A percentile compares a stretch with the other conserved stretches of the same genome.
Conservation (phyloP, 2,329 filamentous ascomycete species). For the Diaporthe eres region DNA sequence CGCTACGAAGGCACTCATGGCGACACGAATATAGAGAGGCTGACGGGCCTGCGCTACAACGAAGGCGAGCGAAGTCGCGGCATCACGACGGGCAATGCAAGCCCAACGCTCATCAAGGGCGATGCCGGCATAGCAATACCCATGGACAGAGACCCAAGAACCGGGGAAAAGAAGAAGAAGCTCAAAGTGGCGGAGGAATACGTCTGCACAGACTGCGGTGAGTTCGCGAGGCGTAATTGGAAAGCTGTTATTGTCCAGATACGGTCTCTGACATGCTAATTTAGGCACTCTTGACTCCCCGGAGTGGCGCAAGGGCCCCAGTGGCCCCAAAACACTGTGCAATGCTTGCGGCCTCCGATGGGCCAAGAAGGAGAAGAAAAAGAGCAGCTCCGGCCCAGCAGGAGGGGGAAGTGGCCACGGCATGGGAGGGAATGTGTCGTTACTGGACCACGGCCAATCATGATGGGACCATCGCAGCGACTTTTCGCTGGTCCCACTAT, state of each 20-base stretch:
- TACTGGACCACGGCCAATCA: constrained; percentile 36
- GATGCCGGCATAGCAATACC: constrained; percentile 90
- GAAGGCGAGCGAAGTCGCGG: constrained; percentile 91
- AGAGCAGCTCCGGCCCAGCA: constrained; percentile 41
- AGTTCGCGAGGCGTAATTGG: constrained; percentile 47
- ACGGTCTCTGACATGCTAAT: constrained; percentile 34
- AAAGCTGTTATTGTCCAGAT: not conserved
- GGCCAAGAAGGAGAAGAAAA: constrained; percentile 88
- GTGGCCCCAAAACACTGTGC: constrained; percentile 92
- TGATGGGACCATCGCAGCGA: constrained; percentile 14
- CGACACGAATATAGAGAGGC: constrained; percentile 87
- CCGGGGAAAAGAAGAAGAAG: constrained; percentile 88
- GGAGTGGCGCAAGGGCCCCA: constrained; percentile 95
- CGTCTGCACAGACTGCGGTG: constrained; percentile 93
- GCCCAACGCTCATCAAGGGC: constrained; percentile 84
- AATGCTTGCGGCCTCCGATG: constrained; percentile 89
- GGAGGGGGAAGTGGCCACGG: constrained; percentile 10
- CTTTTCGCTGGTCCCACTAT: not conserved
- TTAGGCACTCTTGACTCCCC: constrained; percentile 87
- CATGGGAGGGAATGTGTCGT: constrained; percentile 25
- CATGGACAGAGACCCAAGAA: constrained; percentile 80
- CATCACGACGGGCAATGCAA: constrained; percentile 87
- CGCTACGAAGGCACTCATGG: constrained; percentile 84
- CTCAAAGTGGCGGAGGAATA: constrained; percentile 89
- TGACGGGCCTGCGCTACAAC: constrained; percentile 88